Base-by-base conservation (phyloP, 371 early-diverging fungal genomes). In the Mortierella sp. region DNA sequence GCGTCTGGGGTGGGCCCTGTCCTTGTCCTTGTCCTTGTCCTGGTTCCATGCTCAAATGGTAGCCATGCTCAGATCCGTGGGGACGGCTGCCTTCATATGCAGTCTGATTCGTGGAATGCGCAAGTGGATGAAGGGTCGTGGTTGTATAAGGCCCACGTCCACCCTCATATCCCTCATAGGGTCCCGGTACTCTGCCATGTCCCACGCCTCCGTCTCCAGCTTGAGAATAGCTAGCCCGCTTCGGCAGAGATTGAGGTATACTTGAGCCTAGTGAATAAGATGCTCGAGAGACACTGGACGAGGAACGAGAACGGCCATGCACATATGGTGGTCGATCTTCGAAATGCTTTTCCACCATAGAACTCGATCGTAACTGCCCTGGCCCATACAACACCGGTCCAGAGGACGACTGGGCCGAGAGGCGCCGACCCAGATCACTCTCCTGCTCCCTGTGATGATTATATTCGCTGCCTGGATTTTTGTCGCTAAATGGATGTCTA, bases 291-390 rank as follows among this genome's bases (percentile, higher is more conserved):
- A 17, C 37, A 15, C 46, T 27, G 7, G 51, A 51, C 42, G 52
- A 60, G 14, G 60, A 51, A 19, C 28, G 43, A 23, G 61, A 30
- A 3, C 61, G 61, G 11, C 39, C 53, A 46, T 44, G 61, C 27
- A 52, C 53, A 27, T 61, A 47, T 3, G 32, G 2, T 24, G 34
- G 37, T 17, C 53, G 60, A 28, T 24, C 30, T 4, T 61, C 53
- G 26, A n/a, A 52, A 27, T n/a, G 24, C 24, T 61, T 21, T 7
- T 61, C 55, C 15, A 34, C 37, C 37, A 34, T 14, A 14, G 37
- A 34, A 7, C 26, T 21, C 4, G 56, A 28, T 2, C 41, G 30
- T 2, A 28, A 21, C 9, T 42, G 2, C 7, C 44, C 21, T 63
- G 49, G 21, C 28, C 56, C 21, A 43, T 17, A 24, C 39, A 4